Conservation (phyloP, 169 alveolate genomes). For the Fabrea salina region DNA sequence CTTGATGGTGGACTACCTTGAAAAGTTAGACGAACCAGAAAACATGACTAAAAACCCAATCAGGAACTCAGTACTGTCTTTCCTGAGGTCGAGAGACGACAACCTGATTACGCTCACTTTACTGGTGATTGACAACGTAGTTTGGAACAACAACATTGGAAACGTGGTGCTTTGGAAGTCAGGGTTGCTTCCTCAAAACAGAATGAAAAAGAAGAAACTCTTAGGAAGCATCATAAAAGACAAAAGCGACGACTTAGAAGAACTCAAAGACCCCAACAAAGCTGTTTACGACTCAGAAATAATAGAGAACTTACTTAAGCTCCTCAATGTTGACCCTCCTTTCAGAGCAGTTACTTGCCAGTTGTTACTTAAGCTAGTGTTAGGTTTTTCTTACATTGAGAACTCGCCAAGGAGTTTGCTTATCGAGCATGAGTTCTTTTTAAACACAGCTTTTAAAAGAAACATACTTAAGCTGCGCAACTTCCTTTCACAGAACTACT, state of each 20-base stretch:
- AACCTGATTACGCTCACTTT: constrained; percentile 2
- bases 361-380: neutral
- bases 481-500: neutral
- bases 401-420: neutral
- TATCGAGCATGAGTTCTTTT: neutral
- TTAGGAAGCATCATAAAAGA: neutral
- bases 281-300: neutral
- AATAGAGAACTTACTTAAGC: neutral
- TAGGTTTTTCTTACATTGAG: neutral
- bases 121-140: neutral
- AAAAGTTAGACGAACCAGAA: neutral
- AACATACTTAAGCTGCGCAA: neutral
- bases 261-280: neutral
- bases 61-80: neutral
- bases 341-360: constrained; percentile 1
- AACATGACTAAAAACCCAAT: neutral
- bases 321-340: neutral
- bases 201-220: neutral
- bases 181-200: neutral
- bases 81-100: constrained; percentile 25
- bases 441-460: neutral
- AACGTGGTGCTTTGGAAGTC: neutral
- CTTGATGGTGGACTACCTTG: neutral
- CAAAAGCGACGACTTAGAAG: neutral
- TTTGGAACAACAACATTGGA: neutral